phyloP scores from a whole-genome alignment of 306 rosid species.

The Prunus salicina region DNA sequence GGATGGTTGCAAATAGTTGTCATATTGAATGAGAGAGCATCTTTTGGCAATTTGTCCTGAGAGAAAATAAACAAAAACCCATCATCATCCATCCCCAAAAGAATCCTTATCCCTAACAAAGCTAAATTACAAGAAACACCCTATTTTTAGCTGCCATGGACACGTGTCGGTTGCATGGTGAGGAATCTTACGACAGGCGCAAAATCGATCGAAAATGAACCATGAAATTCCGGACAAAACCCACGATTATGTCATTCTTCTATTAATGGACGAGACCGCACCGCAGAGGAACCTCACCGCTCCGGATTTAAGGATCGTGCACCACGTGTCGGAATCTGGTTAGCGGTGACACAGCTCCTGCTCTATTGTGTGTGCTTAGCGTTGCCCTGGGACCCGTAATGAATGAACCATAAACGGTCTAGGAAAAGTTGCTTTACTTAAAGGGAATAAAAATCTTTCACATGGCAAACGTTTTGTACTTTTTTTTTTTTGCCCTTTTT shows the following conservation, averaged over 20 bases:
- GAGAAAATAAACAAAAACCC: conserved; percentile 19
- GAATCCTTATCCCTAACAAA: conserved; percentile 46
- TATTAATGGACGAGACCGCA: conserved; percentile 18
- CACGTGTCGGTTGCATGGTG: conserved; percentile 9
- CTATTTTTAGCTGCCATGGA: conserved; percentile 1
- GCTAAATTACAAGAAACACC: background rate
- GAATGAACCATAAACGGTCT: background rate
- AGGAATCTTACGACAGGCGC: conserved; percentile 20
- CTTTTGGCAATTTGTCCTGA: conserved; percentile 13
- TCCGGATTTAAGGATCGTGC: background rate
- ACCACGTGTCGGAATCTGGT: conserved; percentile 19
- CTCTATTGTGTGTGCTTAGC: conserved; percentile 13
- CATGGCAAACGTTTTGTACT: background rate
- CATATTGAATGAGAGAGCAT: conserved; percentile 24
- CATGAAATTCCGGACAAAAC: too few species aligned
- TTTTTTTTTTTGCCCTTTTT: background rate
- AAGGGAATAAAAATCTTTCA: background rate
- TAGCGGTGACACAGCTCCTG: conserved; percentile 2
- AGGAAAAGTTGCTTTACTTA: background rate
- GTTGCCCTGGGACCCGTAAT: background rate
- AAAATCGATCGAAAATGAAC: conserved; percentile 24
- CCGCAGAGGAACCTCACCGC: conserved; percentile 27
- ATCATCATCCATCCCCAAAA: conserved; percentile 21
- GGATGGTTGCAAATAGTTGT: conserved; percentile 31
- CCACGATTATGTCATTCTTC: too few species aligned